These are phyloP conservation scores for Aspergillus costaricaensis DNA, from an alignment of 2,329 filamentous ascomycete species.

Conservation along the genomic window DNA sequence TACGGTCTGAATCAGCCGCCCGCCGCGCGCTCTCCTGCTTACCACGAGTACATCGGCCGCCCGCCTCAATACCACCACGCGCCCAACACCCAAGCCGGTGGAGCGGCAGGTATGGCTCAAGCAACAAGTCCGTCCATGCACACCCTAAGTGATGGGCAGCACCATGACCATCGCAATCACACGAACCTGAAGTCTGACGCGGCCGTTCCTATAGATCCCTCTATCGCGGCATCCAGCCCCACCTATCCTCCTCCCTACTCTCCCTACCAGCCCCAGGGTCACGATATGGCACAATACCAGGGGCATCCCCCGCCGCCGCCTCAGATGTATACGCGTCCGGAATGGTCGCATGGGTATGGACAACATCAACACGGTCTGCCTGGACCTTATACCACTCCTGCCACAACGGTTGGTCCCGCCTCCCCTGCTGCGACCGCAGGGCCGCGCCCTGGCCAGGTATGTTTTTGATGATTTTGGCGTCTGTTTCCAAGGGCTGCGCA, in stretches of 20 bases:
- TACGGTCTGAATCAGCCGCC: conserved; percentile 76
- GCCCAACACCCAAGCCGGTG: conserved; percentile 70
- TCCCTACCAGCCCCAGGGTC: conserved; percentile 77
- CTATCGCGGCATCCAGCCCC: conserved; percentile 89
- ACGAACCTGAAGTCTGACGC: conserved; percentile 80
- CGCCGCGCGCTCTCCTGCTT: conserved; percentile 77
- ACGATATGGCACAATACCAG: conserved; percentile 78
- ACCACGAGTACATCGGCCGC: conserved; percentile 84
- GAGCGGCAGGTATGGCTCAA: conserved; percentile 94
- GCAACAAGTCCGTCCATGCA: conserved; percentile 94
- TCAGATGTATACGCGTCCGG: conserved; percentile 51
- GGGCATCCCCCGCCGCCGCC: conserved; percentile 49
- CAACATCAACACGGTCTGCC: conserved; percentile 52
- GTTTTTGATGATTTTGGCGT: conserved; percentile 46
- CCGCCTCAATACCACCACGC: conserved; percentile 70
- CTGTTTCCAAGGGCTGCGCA: conserved; percentile 33
- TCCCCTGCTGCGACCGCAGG: conserved; percentile 63
- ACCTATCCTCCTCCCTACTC: conserved; percentile 87
- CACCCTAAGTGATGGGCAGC: conserved; percentile 74
- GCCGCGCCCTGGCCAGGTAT: conserved; percentile 64
- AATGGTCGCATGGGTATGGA: conserved; percentile 49
- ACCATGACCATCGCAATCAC: conserved; percentile 72
- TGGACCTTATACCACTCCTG: conserved; percentile 52
- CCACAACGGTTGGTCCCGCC: conserved; percentile 61
- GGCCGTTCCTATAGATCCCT: conserved; percentile 98